A percentile compares a stretch with the other conserved stretches of the same genome.
Evolutionary conservation across 1,284 basidiomycete species (phyloP).

Genomic region (Peniophora sp.): DNA sequence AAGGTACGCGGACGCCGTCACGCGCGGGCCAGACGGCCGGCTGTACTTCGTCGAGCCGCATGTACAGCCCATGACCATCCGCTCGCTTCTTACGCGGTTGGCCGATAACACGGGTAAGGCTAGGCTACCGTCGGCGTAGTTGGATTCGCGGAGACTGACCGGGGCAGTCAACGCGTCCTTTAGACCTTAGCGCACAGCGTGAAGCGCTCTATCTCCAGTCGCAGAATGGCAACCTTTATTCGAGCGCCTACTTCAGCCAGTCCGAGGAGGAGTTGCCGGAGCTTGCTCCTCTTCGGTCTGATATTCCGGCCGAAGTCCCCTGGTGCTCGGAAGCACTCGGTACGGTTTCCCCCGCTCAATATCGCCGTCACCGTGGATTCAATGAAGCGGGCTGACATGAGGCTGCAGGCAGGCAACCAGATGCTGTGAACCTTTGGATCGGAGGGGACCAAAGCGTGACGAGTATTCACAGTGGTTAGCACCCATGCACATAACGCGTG

Average conservation of each 20-base stretch:
- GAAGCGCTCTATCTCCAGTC: slow-evolving; percentile 78
- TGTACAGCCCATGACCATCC: slow-evolving; percentile 60
- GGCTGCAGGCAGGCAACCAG: slow-evolving; percentile 54
- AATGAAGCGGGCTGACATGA: neutral
- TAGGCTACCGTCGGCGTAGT: slow-evolving; percentile 11
- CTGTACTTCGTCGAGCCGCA: slow-evolving; percentile 77
- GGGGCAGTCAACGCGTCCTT: neutral
- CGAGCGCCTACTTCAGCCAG: slow-evolving; percentile 32
- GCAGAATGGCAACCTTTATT: slow-evolving; percentile 84
- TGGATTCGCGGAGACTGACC: neutral
- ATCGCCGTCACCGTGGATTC: neutral
- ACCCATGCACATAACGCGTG: neutral
- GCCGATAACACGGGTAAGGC: slow-evolving; percentile 23
- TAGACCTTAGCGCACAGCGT: slow-evolving; percentile 1
- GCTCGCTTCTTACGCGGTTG: slow-evolving; percentile 39
- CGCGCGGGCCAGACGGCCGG: slow-evolving; percentile 40
- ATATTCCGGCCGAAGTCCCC: slow-evolving; percentile 58
- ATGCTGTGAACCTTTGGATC: slow-evolving; percentile 91
- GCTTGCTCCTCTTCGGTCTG: slow-evolving; percentile 48
- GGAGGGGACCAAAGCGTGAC: slow-evolving; percentile 72
- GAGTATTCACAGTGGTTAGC: slow-evolving; percentile 75
- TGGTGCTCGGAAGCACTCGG: slow-evolving; percentile 79
- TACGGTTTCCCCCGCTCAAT: slow-evolving; percentile 18
- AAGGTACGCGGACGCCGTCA: slow-evolving; percentile 77
- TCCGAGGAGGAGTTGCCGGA: slow-evolving; percentile 38